Conservation (phyloP, 768 basidiomycete species). For the Mycena capillaripes region DNA sequence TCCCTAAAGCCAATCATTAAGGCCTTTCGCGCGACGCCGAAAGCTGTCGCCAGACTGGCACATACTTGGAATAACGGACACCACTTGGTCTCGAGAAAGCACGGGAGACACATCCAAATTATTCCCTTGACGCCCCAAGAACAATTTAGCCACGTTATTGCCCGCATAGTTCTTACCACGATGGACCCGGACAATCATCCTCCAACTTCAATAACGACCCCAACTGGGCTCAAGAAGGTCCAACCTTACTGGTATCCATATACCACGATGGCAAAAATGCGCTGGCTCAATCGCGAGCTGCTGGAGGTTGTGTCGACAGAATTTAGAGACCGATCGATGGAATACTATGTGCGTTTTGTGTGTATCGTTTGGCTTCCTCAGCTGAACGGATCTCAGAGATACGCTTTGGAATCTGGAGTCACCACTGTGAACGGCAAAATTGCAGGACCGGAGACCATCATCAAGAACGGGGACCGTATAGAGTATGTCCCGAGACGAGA, state of each 20-base stretch:
- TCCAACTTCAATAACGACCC: constrained; percentile 43
- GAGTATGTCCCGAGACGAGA: constrained; percentile 68
- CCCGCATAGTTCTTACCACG: constrained; percentile 64
- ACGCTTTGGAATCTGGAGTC: constrained; percentile 90
- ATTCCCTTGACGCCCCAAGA: constrained; percentile 65
- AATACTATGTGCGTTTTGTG: constrained; percentile 87
- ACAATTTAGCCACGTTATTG: constrained; percentile 71
- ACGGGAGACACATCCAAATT: constrained; percentile 40
- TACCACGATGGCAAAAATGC: constrained; percentile 91
- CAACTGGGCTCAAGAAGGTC: constrained; percentile 79
- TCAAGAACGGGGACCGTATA: constrained; percentile 90
- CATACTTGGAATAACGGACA: constrained; percentile 27
- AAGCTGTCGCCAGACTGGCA: constrained; percentile 20
- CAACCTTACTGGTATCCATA: constrained; percentile 95
- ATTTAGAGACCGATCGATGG: constrained; percentile 93
- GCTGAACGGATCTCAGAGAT: constrained; percentile 52
- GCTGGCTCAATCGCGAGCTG: constrained; percentile 91
- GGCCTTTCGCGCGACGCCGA: neutral
- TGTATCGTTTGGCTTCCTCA: constrained; percentile 3
- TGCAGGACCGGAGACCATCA: constrained; percentile 83
- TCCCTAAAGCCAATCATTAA: neutral
- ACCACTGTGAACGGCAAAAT: constrained; percentile 93
- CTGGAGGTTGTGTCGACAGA: constrained; percentile 95
- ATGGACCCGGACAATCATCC: constrained; percentile 57
- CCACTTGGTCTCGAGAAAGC: constrained; percentile 7